Evolutionary conservation across 352 stramenopile species (phyloP), one percentile per base, ranked within the genome.

Genomic region (Phytophthora constricta): DNA sequence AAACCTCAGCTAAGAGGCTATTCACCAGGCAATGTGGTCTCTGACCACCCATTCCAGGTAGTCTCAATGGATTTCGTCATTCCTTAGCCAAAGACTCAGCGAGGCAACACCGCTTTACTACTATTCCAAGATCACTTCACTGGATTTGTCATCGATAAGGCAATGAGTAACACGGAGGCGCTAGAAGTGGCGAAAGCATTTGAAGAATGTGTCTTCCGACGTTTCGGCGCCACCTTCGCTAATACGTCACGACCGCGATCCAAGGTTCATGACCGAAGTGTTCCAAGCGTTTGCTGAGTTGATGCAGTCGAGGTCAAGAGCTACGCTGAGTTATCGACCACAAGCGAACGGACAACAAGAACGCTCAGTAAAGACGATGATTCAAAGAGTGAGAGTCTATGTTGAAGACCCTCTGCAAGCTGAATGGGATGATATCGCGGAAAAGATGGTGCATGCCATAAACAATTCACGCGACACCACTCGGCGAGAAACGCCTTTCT

Each of bases 301-400:
- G 55, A 64, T 65, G 23, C 25, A 57, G 23, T 33, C 22, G 1
- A 20, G 47, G 4, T 54, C 27, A 1, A 22, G 56, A 22, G 47
- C 48, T 0, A 65, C 62, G 14, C 19, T 70, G 14, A 57, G 33
- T 14, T 70, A 65, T 43, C n/a, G 47, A 4, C 55, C 54, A 3
- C 62, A 70, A 39, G 54, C 55, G 1, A 70, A 68, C 8, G 52
- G 61, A 4, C 61, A 68, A n/a, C 61, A 68, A 52, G 46, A 52
- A 14, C 7, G 46, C 5, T 52, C 46, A 11, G 61, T 68, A 7
- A 53, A 62, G 37, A 37, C 61, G 2, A 28, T 62, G 11, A 53
- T 62, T 3, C 22, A 33, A 8, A 17, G 34, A 7, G n/a, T 66
- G 17, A 39, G 31, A 20, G 58, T 23, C 1, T 57, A 68, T 34